These are phyloP conservation scores for Zarea fungicola DNA, from an alignment of 2,329 filamentous ascomycete genomes.

Conservation along the genomic window DNA sequence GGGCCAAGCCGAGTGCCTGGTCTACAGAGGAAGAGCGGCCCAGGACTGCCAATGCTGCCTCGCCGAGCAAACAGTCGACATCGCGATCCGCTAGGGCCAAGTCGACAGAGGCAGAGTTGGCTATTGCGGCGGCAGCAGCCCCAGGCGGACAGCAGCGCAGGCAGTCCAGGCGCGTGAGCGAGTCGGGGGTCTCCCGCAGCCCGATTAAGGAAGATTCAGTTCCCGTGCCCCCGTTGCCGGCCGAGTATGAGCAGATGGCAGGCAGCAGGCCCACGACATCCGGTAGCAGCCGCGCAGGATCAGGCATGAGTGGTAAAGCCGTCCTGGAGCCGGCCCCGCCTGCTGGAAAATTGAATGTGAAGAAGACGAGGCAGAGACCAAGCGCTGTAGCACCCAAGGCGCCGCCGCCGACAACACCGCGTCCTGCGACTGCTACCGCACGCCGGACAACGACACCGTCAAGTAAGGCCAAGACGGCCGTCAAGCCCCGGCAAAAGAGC, in stretches of 20 bases:
- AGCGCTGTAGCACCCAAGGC: constrained; percentile 31
- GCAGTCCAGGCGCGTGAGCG: constrained; percentile 43
- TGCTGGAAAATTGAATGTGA: constrained; percentile 43
- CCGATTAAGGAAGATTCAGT: constrained; percentile 17
- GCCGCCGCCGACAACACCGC: constrained; percentile 20
- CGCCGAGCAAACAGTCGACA: constrained; percentile 14
- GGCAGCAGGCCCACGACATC: constrained; percentile 16
- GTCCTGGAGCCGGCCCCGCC: constrained; percentile 26
- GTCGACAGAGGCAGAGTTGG: background rate
- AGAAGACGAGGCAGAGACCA: constrained; percentile 52
- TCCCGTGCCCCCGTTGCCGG: constrained; percentile 16
- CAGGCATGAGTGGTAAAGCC: constrained; percentile 34
- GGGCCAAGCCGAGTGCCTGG: constrained; percentile 41
- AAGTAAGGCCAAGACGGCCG: constrained; percentile 16
- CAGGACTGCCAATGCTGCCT: constrained; percentile 16
- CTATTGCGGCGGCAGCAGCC: no score
- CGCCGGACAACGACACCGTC: constrained; percentile 10
- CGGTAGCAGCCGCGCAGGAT: constrained; percentile 30
- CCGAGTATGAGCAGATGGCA: constrained; percentile 10
- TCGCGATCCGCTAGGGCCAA: constrained; percentile 17
- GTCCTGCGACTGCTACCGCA: constrained; percentile 7
- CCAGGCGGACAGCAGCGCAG: background rate
- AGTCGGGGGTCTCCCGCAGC: constrained; percentile 34
- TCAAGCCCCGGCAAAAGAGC: constrained; percentile 12
- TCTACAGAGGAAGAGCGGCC: background rate